Percentiles rank a stretch among this genome's conserved stretches.
These are phyloP conservation scores for Albugo candida DNA, from an alignment of 352 stramenopile species.

Conservation along the genomic window DNA sequence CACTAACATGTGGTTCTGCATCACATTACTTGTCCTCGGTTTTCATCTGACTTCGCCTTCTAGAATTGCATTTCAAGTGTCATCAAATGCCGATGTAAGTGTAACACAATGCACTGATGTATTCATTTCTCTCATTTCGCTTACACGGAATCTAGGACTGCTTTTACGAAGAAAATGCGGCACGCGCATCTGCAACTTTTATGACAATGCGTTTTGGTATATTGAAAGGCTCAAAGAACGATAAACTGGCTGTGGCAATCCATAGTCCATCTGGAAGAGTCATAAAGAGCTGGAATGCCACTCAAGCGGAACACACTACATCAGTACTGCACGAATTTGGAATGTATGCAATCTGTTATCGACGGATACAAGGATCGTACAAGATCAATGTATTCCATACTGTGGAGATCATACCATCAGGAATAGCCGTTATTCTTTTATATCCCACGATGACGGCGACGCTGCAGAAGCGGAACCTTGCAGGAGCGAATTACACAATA, in stretches of 20 bases:
- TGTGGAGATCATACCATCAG: neutral
- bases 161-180: too few species aligned
- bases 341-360: constrained; percentile 63
- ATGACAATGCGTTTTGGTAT: too few species aligned
- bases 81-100: too few species aligned
- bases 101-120: too few species aligned
- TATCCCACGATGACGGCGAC: constrained; percentile 37
- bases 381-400: constrained; percentile 39
- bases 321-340: constrained; percentile 43
- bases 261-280: constrained; percentile 29
- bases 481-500: constrained; percentile 19
- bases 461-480: constrained; percentile 21
- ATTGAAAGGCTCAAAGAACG: too few species aligned
- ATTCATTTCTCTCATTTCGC: too few species aligned
- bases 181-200: too few species aligned
- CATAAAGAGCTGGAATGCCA: constrained; percentile 30
- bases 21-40: too few species aligned
- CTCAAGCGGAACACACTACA: constrained; percentile 37
- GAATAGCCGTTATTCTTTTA: neutral
- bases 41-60: too few species aligned
- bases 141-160: too few species aligned
- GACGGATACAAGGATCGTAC: constrained; percentile 34
- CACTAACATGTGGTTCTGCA: too few species aligned
- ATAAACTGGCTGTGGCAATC: constrained; percentile 4
- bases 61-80: too few species aligned